Conservation (phyloP, 179 eudicot genomes). For the Beta lomatogona region DNA sequence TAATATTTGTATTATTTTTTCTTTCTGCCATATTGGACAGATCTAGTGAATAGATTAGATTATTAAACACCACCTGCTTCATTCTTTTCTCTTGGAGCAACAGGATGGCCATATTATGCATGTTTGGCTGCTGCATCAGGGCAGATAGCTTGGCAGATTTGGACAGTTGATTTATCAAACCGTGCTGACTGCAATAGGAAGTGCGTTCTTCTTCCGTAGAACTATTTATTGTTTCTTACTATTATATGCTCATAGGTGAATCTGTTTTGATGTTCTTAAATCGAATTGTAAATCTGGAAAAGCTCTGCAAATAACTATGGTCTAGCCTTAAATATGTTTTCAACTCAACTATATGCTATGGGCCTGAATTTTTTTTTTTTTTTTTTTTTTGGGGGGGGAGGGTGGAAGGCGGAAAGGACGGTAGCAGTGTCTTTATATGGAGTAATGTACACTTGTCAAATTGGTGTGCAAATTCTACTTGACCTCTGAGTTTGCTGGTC, state of each 20-base stretch:
- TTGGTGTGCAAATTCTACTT: too few relatives aligned
- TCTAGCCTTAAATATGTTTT: background rate
- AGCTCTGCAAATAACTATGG: background rate
- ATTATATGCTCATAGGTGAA: background rate
- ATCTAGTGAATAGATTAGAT: background rate
- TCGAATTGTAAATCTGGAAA: background rate
- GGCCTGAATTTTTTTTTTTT: too few relatives aligned
- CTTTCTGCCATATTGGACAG: background rate
- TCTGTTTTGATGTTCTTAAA: background rate
- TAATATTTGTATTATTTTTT: background rate
- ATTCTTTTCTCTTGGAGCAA: conserved; percentile 23
- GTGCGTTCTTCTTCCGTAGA: conserved; percentile 44
- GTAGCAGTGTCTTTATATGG: too few relatives aligned
- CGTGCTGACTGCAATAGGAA: conserved; percentile 83
- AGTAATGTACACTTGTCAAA: too few relatives aligned
- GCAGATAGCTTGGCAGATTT: conserved; percentile 89
- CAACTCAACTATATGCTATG: background rate
- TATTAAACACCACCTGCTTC: background rate
- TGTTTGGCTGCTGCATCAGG: conserved; percentile 67
- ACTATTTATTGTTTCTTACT: background rate
- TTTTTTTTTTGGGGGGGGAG: too few relatives aligned
- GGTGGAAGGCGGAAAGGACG: too few relatives aligned
- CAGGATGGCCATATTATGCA: conserved; percentile 86
- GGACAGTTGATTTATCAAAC: conserved; percentile 67
- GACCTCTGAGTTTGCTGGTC: too few relatives aligned